Percentiles rank a stretch among this genome's conserved stretches.
These are phyloP conservation scores for Epichloe amarillans DNA, from an alignment of 2,329 filamentous ascomycete species.

Conservation along the genomic window DNA sequence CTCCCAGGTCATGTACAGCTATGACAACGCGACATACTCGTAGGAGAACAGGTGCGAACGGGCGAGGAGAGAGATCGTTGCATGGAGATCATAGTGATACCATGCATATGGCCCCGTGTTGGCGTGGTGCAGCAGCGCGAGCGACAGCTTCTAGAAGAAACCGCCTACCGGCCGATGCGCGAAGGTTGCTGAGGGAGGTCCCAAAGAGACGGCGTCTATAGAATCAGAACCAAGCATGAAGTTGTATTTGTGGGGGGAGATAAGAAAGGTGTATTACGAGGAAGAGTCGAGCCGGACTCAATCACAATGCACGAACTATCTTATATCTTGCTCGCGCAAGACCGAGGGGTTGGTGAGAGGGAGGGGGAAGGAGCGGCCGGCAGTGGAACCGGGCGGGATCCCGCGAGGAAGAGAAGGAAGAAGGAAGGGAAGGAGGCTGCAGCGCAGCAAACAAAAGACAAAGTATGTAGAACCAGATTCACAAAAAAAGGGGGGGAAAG, in stretches of 20 bases:
- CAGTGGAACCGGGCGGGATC: neutral
- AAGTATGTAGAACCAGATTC: neutral
- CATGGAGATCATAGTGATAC: constrained; percentile 47
- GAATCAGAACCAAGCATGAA: neutral
- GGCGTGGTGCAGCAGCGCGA: constrained; percentile 21
- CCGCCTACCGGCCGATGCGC: constrained; percentile 11
- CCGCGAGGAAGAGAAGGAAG: neutral
- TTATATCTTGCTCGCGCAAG: neutral
- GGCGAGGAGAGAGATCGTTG: constrained; percentile 50
- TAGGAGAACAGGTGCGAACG: constrained; percentile 42
- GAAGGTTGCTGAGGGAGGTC: neutral
- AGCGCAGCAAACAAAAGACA: neutral
- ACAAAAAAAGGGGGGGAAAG: neutral
- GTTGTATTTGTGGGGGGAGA: neutral
- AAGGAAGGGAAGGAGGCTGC: neutral
- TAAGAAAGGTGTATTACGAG: neutral
- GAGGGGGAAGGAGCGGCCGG: neutral
- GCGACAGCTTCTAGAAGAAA: constrained; percentile 16
- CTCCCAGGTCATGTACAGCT: neutral
- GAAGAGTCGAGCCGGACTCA: neutral
- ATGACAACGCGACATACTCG: constrained; percentile 37
- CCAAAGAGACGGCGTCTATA: neutral
- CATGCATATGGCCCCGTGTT: constrained; percentile 22
- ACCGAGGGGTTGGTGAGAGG: neutral
- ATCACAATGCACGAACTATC: neutral